These are phyloP conservation scores for Phytophthora kernoviae DNA, from an alignment of 352 stramenopile species.

Conservation along the genomic window DNA sequence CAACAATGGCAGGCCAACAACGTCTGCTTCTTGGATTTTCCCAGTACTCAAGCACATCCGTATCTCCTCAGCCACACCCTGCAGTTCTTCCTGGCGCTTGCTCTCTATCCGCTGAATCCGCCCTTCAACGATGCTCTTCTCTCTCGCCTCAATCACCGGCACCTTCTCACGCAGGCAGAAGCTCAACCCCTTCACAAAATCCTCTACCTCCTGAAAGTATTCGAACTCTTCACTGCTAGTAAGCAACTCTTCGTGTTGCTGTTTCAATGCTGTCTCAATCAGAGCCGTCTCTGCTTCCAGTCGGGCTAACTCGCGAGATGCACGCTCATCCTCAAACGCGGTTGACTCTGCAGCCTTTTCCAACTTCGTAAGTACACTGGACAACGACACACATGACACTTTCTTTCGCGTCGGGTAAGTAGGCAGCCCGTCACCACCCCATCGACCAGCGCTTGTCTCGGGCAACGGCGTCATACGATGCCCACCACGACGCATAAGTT, in stretches of 20 bases:
- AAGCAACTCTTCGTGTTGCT: conserved; percentile 58
- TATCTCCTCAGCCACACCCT: conserved; percentile 11
- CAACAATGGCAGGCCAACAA: conserved; percentile 20
- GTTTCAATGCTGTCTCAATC: conserved; percentile 42
- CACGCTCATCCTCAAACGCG: conserved; percentile 49
- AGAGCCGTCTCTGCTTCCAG: conserved; percentile 55
- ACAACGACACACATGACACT: conserved; percentile 50
- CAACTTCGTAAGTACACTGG: conserved; percentile 55
- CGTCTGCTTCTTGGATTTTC: conserved; percentile 19
- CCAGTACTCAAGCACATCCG: conserved; percentile 20
- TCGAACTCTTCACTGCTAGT: conserved; percentile 73
- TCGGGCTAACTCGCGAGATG: conserved; percentile 51
- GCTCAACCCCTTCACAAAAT: conserved; percentile 75
- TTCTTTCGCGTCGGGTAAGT: conserved; percentile 61
- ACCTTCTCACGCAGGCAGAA: conserved; percentile 79
- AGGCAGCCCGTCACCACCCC: conserved; percentile 10
- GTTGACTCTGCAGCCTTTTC: conserved; percentile 55
- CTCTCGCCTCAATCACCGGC: conserved; percentile 50
- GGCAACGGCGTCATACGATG: conserved; percentile 26
- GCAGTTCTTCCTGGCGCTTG: conserved; percentile 20
- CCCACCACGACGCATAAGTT: conserved; percentile 76
- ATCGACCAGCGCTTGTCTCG: conserved; percentile 11
- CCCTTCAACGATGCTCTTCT: conserved; percentile 33
- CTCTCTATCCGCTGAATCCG: conserved; percentile 23
- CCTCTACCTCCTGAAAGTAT: conserved; percentile 78